phyloP scores from a whole-genome alignment of 2,329 filamentous ascomycete species.

The Alternaria triticimaculans region DNA sequence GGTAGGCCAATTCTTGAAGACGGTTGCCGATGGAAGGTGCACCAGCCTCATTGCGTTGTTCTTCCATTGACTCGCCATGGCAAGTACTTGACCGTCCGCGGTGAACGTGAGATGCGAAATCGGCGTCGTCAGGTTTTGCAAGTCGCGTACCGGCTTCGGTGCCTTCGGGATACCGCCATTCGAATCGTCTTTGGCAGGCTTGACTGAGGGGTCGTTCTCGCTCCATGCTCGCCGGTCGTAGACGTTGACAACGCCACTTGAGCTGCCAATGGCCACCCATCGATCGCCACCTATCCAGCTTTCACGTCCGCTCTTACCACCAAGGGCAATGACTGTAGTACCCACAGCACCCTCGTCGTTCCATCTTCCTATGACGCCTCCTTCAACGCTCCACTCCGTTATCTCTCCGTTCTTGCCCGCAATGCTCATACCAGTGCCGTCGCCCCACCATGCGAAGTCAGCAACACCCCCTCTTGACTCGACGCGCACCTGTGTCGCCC shows the following conservation, averaged over 20 bases:
- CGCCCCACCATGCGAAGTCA: slow-evolving; percentile 92
- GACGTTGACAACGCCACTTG: slow-evolving; percentile 87
- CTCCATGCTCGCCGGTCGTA: slow-evolving; percentile 80
- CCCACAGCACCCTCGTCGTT: slow-evolving; percentile 87
- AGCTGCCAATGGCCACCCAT: slow-evolving; percentile 88
- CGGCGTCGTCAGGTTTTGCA: slow-evolving; percentile 88
- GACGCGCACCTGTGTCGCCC: slow-evolving; percentile 81
- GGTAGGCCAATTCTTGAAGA: slow-evolving; percentile 98
- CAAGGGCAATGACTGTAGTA: slow-evolving; percentile 81
- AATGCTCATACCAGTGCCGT: slow-evolving; percentile 81
- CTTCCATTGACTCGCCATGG: slow-evolving; percentile 85
- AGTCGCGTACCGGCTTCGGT: slow-evolving; percentile 73
- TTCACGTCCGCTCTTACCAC: slow-evolving; percentile 69
- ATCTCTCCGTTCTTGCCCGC: slow-evolving; percentile 87
- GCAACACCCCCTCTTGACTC: slow-evolving; percentile 84
- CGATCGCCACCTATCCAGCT: slow-evolving; percentile 74
- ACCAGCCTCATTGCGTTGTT: slow-evolving; percentile 86
- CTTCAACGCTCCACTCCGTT: slow-evolving; percentile 81
- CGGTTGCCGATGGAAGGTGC: slow-evolving; percentile 88
- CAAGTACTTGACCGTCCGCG: slow-evolving; percentile 86
- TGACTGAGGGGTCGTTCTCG: slow-evolving; percentile 32
- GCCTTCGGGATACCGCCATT: slow-evolving; percentile 64
- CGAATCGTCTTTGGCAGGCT: slow-evolving; percentile 26
- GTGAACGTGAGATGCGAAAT: slow-evolving; percentile 82
- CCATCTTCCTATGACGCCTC: slow-evolving; percentile 81